Conservation (phyloP, 2,329 filamentous ascomycete genomes). For the Xylaria sp. region DNA sequence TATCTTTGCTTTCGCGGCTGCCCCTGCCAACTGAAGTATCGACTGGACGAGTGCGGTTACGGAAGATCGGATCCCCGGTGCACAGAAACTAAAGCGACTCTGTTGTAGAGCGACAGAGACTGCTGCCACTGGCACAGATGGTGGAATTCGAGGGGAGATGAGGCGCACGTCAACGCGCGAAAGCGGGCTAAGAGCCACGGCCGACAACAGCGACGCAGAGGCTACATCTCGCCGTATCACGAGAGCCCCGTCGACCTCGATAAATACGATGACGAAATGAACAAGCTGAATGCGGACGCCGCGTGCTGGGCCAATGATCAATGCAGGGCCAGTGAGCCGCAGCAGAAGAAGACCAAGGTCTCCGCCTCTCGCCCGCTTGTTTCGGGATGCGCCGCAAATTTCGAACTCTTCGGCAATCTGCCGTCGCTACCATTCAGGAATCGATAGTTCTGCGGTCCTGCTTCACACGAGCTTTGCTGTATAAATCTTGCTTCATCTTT, state of each 20-base stretch:
- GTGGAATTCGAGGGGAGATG: constrained; percentile 10
- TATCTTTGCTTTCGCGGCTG: constrained; percentile 41
- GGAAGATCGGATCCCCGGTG: constrained; percentile 39
- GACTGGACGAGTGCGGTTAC: constrained; percentile 39
- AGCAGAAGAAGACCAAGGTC: not conserved
- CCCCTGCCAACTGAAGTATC: constrained; percentile 42
- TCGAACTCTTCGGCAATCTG: constrained; percentile 23
- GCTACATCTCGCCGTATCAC: constrained; percentile 24
- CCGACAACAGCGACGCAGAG: not conserved
- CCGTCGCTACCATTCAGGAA: not conserved
- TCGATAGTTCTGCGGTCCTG: not conserved
- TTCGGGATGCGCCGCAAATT: constrained; percentile 34
- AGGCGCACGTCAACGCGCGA: not conserved
- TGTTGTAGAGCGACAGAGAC: constrained; percentile 37
- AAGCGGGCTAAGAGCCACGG: not conserved
- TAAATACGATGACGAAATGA: constrained; percentile 28
- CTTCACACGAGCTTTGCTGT: not conserved
- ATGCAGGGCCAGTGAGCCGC: not conserved
- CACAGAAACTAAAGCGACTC: constrained; percentile 31
- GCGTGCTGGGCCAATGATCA: not conserved
- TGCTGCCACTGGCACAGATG: constrained; percentile 40
- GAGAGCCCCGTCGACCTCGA: constrained; percentile 34
- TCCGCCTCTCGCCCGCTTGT: constrained; percentile 6
- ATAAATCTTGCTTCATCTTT: not conserved
- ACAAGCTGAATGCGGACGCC: constrained; percentile 1